Base-by-base conservation (phyloP, 768 basidiomycete genomes). In the Boletus reticuloceps region DNA sequence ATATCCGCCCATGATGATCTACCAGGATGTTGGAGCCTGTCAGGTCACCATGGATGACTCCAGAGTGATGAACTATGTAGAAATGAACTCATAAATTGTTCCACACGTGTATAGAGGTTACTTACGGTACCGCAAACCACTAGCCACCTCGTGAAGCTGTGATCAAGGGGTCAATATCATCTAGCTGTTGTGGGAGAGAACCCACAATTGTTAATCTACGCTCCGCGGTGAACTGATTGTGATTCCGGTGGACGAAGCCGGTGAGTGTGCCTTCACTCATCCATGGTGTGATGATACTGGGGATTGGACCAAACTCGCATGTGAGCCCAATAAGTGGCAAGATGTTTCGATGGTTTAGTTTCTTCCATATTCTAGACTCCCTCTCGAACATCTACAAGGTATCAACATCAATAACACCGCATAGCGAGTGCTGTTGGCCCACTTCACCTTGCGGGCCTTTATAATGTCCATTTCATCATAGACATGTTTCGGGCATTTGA, bases 21-120 rank as follows among this genome's bases (percentile, higher is more conserved):
- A 61, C 27, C 19, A 61, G 45, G 8, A 61, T 50, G 48, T 61
- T 61, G 5, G 51, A 61, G 0, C 59, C 60, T 5, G 60, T 61
- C 10, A 61, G 25, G 29, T 61, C 60, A 22, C 60, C 60, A 13
- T 61, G 60, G 41, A 61, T n/a, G 19, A 61, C 39, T 7, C 51
- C 54, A 1, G 45, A 42, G 7, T 27, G 31, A 41, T 61, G 60
- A 16, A 56, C 60, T 61, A 19, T 11, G n/a, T 6, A 14, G 36
- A 36, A 50, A 31, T 3, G 6, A 3, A 13, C 25, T 27, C 12
- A 9, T 39, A 13, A 14, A 31, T 31, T 8, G 13, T 7, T 39
- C 29, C 11, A 13, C 11, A 5, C 16, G 8, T 16, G 4, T 6
- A 14, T 9, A 16, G 17, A 46, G 22, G n/a, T 36, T 20, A 29